Conservation (phyloP, 169 alveolate genomes). For the Cryptosporidium viatorum region DNA sequence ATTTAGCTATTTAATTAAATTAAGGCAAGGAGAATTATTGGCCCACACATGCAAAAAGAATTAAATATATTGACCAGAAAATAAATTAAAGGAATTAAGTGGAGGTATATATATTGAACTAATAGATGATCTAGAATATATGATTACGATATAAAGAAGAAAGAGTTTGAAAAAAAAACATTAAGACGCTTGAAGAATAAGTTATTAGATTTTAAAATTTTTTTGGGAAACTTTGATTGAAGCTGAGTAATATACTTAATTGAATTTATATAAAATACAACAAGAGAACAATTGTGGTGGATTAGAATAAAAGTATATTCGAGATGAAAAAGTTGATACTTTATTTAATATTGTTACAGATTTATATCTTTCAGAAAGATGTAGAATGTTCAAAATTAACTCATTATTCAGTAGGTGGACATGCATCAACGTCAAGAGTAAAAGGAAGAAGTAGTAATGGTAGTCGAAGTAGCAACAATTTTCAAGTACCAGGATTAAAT, state of each 20-base stretch:
- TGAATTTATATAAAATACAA: slow-evolving; percentile 3
- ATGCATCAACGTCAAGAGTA: slow-evolving; percentile 15
- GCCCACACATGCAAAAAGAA: slow-evolving; percentile 11
- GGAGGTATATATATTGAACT: neutral
- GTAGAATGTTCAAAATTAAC: neutral
- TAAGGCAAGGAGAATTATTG: neutral
- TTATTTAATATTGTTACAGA: neutral
- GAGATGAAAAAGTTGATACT: neutral
- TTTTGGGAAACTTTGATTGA: neutral
- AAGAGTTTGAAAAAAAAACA: neutral
- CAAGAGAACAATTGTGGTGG: neutral
- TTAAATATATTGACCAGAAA: neutral
- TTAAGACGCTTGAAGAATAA: neutral
- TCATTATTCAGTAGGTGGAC: slow-evolving; percentile 32
- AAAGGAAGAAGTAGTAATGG: neutral
- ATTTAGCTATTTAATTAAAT: neutral
- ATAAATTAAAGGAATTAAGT: neutral
- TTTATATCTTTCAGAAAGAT: neutral
- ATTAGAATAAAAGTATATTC: neutral
- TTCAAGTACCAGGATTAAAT: slow-evolving; percentile 27
- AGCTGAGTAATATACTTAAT: neutral
- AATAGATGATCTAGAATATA: neutral
- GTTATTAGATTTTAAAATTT: neutral
- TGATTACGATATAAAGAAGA: neutral
- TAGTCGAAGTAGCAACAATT: neutral